Conservation (phyloP, 345 rosid genomes). For the Camelina sativa region DNA sequence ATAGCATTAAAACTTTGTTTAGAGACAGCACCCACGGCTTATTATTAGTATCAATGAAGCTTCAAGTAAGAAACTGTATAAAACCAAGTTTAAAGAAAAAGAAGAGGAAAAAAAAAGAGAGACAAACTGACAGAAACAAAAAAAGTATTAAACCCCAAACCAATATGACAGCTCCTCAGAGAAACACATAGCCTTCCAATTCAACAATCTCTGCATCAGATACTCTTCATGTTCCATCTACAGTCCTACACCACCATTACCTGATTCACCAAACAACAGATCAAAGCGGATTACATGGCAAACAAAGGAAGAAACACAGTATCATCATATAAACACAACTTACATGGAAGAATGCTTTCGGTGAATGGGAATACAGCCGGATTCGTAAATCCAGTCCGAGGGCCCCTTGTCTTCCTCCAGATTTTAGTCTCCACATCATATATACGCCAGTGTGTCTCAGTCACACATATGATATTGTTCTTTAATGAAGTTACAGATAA, state of each 20-base stretch:
- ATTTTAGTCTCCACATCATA: slow-evolving; percentile 26
- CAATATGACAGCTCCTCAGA: neutral
- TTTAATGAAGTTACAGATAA: slow-evolving; percentile 16
- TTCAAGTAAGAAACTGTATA: neutral
- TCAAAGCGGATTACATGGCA: neutral
- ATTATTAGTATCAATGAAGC: neutral
- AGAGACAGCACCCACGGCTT: neutral
- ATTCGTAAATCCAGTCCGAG: neutral
- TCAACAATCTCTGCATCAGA: neutral
- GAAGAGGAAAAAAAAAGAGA: neutral
- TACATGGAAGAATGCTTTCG: slow-evolving; percentile 46
- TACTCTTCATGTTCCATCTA: neutral
- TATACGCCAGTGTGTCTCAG: slow-evolving; percentile 15
- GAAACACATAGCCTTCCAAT: slow-evolving; percentile 5
- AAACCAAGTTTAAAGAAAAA: neutral
- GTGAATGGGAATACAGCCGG: slow-evolving; percentile 33
- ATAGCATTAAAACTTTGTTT: slow-evolving; percentile 1
- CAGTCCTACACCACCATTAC: slow-evolving; percentile 24
- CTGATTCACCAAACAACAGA: slow-evolving; percentile 19
- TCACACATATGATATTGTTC: slow-evolving; percentile 35
- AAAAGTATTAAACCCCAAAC: neutral
- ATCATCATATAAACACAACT: slow-evolving; percentile 18
- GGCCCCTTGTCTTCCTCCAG: neutral
- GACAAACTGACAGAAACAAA: neutral
- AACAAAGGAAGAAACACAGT: neutral